A percentile compares a stretch with the other conserved stretches of the same genome.
Conservation (phyloP, 2,329 filamentous ascomycete genomes). For the Hypocreales sp. region DNA sequence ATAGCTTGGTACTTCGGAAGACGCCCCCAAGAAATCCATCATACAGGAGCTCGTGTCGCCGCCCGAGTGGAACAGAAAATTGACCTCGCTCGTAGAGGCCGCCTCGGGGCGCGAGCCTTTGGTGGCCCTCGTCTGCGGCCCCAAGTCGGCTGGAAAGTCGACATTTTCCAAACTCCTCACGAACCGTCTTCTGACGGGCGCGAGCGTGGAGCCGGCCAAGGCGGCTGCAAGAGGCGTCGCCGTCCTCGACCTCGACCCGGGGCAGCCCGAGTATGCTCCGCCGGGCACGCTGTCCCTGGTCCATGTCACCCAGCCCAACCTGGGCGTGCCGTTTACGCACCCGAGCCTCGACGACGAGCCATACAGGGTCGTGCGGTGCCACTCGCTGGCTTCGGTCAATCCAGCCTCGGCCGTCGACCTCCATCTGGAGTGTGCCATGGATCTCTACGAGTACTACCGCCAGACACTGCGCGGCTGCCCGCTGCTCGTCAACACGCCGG, state of each 20-base stretch:
- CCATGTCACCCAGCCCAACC: conserved; percentile 41
- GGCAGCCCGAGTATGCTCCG: conserved; percentile 59
- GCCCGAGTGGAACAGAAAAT: conserved; percentile 44
- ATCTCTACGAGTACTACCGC: conserved; percentile 45
- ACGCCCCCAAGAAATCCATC: conserved; percentile 30
- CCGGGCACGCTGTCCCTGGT: conserved; percentile 56
- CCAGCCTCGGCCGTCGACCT: conserved; percentile 52
- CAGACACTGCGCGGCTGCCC: conserved; percentile 29
- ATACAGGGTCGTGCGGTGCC: conserved; percentile 36
- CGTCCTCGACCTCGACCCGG: conserved; percentile 63
- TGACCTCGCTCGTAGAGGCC: conserved; percentile 25
- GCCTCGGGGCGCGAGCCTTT: conserved; percentile 17
- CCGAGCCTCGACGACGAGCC: conserved; percentile 19
- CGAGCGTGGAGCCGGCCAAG: conserved; percentile 4
- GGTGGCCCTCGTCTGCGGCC: conserved; percentile 47
- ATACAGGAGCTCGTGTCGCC: conserved; percentile 41
- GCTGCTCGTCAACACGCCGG: conserved; percentile 58
- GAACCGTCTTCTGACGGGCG: conserved; percentile 47
- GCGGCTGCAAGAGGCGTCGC: conserved; percentile 21
- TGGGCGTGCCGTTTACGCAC: conserved; percentile 55
- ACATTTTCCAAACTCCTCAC: conserved; percentile 52
- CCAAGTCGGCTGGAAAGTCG: conserved; percentile 62
- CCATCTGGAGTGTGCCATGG: conserved; percentile 46
- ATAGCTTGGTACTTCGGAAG: conserved; percentile 37
- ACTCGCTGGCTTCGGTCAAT: conserved; percentile 49